Evolutionary conservation across 768 basidiomycete genomes (phyloP), one percentile per base, ranked within the genome.

Genomic region (Tulasnella sp.): DNA sequence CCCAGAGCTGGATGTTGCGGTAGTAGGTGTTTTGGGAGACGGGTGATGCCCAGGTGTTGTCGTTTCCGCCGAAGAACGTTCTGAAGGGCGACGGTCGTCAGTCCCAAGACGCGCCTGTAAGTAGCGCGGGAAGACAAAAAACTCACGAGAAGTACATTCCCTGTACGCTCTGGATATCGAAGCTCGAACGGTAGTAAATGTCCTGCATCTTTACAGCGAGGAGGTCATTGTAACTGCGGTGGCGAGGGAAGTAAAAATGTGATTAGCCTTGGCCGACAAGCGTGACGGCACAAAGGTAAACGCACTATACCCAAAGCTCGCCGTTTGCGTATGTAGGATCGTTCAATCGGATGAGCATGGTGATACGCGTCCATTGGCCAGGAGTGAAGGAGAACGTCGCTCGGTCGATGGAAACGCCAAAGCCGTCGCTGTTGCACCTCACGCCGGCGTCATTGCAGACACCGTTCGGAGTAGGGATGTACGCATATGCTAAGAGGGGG

Each of bases 31-130:
- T 88, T 7, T 90, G 89, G 0, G 88, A 88, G 5, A 86, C 83
- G 6, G 91, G 88, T 0, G 93, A 90, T 32, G 91, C 91, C 92
- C 92, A 96, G 46, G 87, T 87, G 5, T 85, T 77, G 81, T 96
- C 92, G 78, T 87, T 87, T 32, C 91, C 94, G 84, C 93, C 93
- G 82, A 94, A 95, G 86, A 95, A 94, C 29, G 92, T 93, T 44
- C 92, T 92, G 79, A n/a, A 11, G 11, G 35, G 29, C 18, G 9
- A 71, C 48, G 2, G 74, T 46, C 29, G 73, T 67, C 29, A 3
- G 37, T 15, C 71, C 37, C 29, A 15, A 44, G 5, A 20, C 18
- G 23, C 23, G 57, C 29, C n/a, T 23, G 29, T 26, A 35, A 40
- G 42, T 32, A 39, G 16, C 42, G 32, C 70, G 11, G 72, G n/a